A percentile compares a stretch with the other conserved stretches of the same genome.
Evolutionary conservation across 2,329 filamentous ascomycete genomes (phyloP).

Genomic region (Macrophomina phaseolina): DNA sequence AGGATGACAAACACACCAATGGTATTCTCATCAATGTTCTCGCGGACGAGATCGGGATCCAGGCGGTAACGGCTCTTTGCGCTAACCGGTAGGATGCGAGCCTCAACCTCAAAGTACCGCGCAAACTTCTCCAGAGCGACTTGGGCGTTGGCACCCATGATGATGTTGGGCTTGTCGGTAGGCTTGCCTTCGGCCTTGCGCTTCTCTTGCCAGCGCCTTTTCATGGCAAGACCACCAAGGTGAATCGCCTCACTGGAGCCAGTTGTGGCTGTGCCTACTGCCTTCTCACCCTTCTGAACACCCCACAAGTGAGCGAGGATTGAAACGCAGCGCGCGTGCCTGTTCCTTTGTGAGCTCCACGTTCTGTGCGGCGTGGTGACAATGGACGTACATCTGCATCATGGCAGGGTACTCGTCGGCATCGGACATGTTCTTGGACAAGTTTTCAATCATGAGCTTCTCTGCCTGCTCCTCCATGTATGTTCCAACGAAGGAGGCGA

Average conservation of each 20-base stretch:
- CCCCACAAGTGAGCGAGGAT: conserved; percentile 73
- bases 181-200: conserved; percentile 66
- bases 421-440: conserved; percentile 75
- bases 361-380: conserved; percentile 52
- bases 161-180: conserved; percentile 69
- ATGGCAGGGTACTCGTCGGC: conserved; percentile 57
- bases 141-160: conserved; percentile 77
- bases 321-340: conserved; percentile 71
- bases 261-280: conserved; percentile 72
- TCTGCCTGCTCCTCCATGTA: conserved; percentile 73
- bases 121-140: conserved; percentile 76
- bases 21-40: conserved; percentile 76
- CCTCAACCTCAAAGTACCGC: conserved; percentile 75
- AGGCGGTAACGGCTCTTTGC: conserved; percentile 66
- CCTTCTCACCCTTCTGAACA: conserved; percentile 64
- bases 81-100: conserved; percentile 67
- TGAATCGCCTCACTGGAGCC: conserved; percentile 75
- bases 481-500: conserved; percentile 72
- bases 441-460: conserved; percentile 69
- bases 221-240: conserved; percentile 74
- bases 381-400: conserved; percentile 37
- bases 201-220: conserved; percentile 73
- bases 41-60: conserved; percentile 66
- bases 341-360: conserved; percentile 35
- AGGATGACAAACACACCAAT: conserved; percentile 78